Evolutionary conservation across 371 early-diverging fungal genomes (phyloP).

Genomic region (Mortierella sp.): DNA sequence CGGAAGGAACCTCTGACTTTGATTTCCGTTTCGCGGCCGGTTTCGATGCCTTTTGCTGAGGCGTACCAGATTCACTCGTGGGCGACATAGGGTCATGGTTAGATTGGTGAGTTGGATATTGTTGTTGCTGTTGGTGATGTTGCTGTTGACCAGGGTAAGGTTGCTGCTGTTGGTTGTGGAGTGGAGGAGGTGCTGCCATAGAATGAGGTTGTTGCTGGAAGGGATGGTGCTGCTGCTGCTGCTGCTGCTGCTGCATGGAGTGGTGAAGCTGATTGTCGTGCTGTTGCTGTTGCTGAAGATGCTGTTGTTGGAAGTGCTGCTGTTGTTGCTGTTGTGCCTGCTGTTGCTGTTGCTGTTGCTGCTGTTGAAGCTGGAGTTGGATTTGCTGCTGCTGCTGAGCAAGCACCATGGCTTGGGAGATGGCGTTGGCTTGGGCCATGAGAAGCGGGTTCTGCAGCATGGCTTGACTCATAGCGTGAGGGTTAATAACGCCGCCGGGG

Average conservation of each 20-base stretch:
- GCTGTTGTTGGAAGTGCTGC: constrained; percentile 34
- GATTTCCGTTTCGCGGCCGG: constrained; percentile 44
- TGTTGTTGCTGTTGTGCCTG: constrained; percentile 29
- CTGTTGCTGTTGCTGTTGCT: constrained; percentile 35
- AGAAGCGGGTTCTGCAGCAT: constrained; percentile 35
- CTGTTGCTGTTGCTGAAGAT: constrained; percentile 30
- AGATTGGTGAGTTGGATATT: constrained; percentile 4
- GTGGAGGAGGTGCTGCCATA: constrained; percentile 30
- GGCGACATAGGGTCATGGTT: constrained; percentile 30
- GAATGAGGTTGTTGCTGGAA: constrained; percentile 24
- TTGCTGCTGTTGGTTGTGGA: constrained; percentile 15
- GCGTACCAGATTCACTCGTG: constrained; percentile 17
- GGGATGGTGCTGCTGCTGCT: constrained; percentile 16
- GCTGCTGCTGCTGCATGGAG: constrained; percentile 19
- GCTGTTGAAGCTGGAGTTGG: constrained; percentile 31
- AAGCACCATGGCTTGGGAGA: constrained; percentile 47
- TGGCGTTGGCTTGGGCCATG: constrained; percentile 36
- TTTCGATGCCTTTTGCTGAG: constrained; percentile 20
- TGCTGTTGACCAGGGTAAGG: constrained; percentile 27
- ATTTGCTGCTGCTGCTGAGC: constrained; percentile 48
- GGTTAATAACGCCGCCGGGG: constrained; percentile 35
- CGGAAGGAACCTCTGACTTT: constrained; percentile 12
- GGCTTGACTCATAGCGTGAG: constrained; percentile 42
- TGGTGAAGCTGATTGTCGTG: constrained; percentile 19
- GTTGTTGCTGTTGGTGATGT: constrained; percentile 15